Evolutionary conservation across 2,329 filamentous ascomycete species (phyloP), one percentile per base, ranked within the genome.

Genomic region (Pseudocercospora musae): DNA sequence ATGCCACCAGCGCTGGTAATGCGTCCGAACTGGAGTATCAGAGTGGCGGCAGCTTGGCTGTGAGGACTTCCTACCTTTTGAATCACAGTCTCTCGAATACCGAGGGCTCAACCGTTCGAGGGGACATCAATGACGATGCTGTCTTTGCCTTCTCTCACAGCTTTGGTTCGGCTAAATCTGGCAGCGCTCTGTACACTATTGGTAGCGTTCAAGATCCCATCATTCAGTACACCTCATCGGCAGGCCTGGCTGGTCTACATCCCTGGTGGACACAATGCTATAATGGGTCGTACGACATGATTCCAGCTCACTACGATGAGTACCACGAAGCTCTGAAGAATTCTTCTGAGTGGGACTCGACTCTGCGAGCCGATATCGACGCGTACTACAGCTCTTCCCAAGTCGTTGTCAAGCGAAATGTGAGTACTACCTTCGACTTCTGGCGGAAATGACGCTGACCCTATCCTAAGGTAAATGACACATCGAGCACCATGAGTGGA

Each of bases 211-310:
- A 63, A 33, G n/a, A 42, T n/a, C 61, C 61, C 11, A 27, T 54
- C 6, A 27, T 57, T 6, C 53, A 52, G 21, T 60, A 57, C 27
- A 29, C 59, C n/a, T 18, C 50, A 8, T 42, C 44, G 5, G 21
- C 18, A 15, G 61, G 61, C 27, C 57, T 63, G 20, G 18, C 46
- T 13, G 15, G 20, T 3, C 57, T 63, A 4, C 44, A 60, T 7
- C 58, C 61, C 8, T 63, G 61, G 61, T 63, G 61, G 57, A 54
- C 31, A 8, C n/a, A 20, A 18, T 63, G 57, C 46, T 49, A 56
- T 29, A 31, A 33, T 18, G 44, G 58, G 3, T 21, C n/a, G 25
- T 53, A 40, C 20, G 11, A 46, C 11, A 57, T 63, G 53, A 52
- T 60, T n/a, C 27, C 57, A 13, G 40, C 25, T 15, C 61, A 63